A percentile compares a stretch with the other conserved stretches of the same genome.
Conservation (phyloP, 768 basidiomycete species). For the Boletus rubropictus region DNA sequence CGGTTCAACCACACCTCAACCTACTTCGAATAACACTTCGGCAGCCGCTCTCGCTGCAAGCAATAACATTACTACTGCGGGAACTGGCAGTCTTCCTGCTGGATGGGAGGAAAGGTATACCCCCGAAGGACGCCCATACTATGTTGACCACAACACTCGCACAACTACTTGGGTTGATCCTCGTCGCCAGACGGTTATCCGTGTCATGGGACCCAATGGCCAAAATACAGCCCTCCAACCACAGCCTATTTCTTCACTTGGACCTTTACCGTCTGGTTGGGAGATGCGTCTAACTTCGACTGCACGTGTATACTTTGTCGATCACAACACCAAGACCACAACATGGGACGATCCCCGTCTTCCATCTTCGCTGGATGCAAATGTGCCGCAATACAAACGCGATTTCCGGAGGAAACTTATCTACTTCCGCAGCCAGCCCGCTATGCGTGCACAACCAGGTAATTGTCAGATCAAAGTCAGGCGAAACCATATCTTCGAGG, state of each 20-base stretch:
- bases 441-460: constrained; percentile 95
- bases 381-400: constrained; percentile 99
- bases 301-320: constrained; percentile 98
- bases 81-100: constrained; percentile 83
- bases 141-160: constrained; percentile 98
- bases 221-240: constrained; percentile 85
- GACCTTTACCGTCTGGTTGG: constrained; percentile 96
- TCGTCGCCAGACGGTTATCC: constrained; percentile 91
- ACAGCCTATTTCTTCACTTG: constrained; percentile 93
- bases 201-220: constrained; percentile 92
- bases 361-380: constrained; percentile 91
- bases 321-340: constrained; percentile 99
- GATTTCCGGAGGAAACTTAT: constrained; percentile 99
- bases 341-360: constrained; percentile 99
- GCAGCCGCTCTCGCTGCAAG: constrained; percentile 47
- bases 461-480: constrained; percentile 99
- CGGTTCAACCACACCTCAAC: constrained; percentile 28
- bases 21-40: constrained; percentile 31
- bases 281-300: constrained; percentile 99
- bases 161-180: constrained; percentile 99
- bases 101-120: constrained; percentile 99
- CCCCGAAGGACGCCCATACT: constrained; percentile 96
- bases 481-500: constrained; percentile 97
- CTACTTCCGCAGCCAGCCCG: constrained; percentile 98
- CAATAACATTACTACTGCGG: constrained; percentile 56